Evolutionary conservation across 202 grass and related monocot genomes (phyloP).

Genomic region (Saccharum hybrid): DNA sequence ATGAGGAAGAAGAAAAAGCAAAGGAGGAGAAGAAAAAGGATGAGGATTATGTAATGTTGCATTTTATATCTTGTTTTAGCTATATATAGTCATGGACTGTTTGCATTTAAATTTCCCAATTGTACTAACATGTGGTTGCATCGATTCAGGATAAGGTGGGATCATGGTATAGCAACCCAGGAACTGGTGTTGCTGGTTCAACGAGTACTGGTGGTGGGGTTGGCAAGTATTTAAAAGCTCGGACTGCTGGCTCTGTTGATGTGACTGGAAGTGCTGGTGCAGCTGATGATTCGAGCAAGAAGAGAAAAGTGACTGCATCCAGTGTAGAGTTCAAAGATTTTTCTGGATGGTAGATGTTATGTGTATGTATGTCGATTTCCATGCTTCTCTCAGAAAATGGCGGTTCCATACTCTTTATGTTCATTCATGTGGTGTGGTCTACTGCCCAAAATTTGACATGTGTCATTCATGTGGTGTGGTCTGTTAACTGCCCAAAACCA

Average conservation of each 20-base stretch:
- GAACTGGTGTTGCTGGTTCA: slow-evolving; percentile 62
- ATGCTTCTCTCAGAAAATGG: slow-evolving; percentile 7
- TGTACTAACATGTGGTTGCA: slow-evolving; percentile 18
- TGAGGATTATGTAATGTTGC: slow-evolving; percentile 71
- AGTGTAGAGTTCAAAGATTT: slow-evolving; percentile 84
- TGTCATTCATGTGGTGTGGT: background rate
- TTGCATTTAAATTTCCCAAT: slow-evolving; percentile 32
- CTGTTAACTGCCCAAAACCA: slow-evolving; percentile 24
- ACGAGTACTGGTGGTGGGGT: slow-evolving; percentile 63
- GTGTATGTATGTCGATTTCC: background rate
- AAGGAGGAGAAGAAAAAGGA: slow-evolving; percentile 72
- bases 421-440: background rate
- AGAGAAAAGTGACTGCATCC: slow-evolving; percentile 70
- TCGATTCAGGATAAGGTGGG: slow-evolving; percentile 87
- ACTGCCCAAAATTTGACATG: background rate
- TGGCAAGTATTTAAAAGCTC: slow-evolving; percentile 87
- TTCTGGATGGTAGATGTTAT: slow-evolving; percentile 72
- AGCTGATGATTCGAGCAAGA: slow-evolving; percentile 72
- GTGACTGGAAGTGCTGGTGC: slow-evolving; percentile 39
- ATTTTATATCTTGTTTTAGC: slow-evolving; percentile 20
- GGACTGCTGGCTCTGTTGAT: slow-evolving; percentile 52
- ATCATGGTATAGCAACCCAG: slow-evolving; percentile 89
- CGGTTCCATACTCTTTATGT: background rate
- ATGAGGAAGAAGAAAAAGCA: slow-evolving; percentile 86
- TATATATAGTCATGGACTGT: background rate